phyloP scores from a whole-genome alignment of 2,329 filamentous ascomycete genomes.

The Diaporthe velutina region DNA sequence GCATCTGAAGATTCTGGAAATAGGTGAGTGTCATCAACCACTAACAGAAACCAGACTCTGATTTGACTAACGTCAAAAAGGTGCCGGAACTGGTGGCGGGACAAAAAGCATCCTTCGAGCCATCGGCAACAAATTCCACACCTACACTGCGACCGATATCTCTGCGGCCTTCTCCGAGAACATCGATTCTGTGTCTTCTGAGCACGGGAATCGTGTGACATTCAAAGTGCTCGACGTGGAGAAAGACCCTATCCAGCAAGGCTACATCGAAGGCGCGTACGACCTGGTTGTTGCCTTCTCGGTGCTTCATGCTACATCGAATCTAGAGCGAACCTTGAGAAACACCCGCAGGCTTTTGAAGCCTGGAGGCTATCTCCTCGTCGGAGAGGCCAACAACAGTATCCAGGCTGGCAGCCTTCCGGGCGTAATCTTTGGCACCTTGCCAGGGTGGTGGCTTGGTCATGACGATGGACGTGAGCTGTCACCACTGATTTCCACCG shows the following conservation, averaged over 20 bases:
- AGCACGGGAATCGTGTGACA: background rate
- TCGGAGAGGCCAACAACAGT: slow-evolving; percentile 35
- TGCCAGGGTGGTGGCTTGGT: slow-evolving; percentile 37
- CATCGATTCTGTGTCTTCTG: slow-evolving; percentile 31
- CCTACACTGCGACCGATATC: slow-evolving; percentile 60
- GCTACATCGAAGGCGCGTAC: slow-evolving; percentile 45
- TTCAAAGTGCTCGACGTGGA: slow-evolving; percentile 46
- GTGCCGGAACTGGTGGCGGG: slow-evolving; percentile 55
- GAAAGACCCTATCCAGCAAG: slow-evolving; percentile 46
- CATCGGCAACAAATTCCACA: slow-evolving; percentile 47
- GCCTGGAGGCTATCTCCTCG: slow-evolving; percentile 52
- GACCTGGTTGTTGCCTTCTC: slow-evolving; percentile 50
- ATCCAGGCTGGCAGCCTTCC: background rate
- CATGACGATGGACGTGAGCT: slow-evolving; percentile 3
- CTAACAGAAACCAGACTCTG: background rate
- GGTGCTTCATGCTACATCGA: slow-evolving; percentile 48
- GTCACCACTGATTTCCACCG: slow-evolving; percentile 5
- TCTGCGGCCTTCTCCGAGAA: slow-evolving; percentile 52
- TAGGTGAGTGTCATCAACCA: slow-evolving; percentile 43
- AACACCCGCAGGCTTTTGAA: slow-evolving; percentile 48
- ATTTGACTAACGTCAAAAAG: slow-evolving; percentile 39
- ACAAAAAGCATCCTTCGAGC: slow-evolving; percentile 51
- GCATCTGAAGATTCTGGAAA: slow-evolving; percentile 51
- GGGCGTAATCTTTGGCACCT: slow-evolving; percentile 25
- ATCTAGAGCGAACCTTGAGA: slow-evolving; percentile 42